These are phyloP conservation scores for Scheffersomyces quercinus DNA, from an alignment of 1,139 yeast genomes.

Conservation along the genomic window DNA sequence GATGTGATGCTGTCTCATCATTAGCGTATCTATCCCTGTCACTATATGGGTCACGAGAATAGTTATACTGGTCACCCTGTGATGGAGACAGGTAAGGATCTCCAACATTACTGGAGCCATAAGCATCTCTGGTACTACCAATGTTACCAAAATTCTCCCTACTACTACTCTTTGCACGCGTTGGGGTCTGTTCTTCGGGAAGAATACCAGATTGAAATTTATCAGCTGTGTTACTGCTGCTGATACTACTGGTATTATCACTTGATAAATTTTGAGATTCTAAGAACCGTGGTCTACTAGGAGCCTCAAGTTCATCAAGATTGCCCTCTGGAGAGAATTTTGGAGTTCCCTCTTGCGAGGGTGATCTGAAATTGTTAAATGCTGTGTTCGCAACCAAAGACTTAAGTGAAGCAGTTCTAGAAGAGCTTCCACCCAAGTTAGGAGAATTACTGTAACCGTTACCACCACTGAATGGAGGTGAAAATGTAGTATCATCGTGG, in stretches of 20 bases:
- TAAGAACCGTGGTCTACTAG: too few species aligned
- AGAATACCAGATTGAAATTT: neutral
- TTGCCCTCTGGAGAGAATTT: neutral
- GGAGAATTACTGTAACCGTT: conserved; percentile 1
- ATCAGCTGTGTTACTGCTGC: neutral
- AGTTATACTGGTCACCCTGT: too few species aligned
- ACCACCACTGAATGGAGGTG: conserved; percentile 1
- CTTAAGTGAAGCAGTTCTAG: conserved; percentile 18
- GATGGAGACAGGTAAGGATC: too few species aligned
- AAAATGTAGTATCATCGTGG: too few species aligned
- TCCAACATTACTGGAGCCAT: neutral
- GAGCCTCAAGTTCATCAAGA: too few species aligned
- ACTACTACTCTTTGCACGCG: too few species aligned
- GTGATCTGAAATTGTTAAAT: conserved; percentile 38
- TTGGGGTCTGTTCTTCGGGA: too few species aligned
- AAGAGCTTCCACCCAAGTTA: conserved; percentile 12
- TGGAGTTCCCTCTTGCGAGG: conserved; percentile 7
- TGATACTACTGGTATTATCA: neutral
- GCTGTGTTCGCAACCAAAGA: conserved; percentile 44
- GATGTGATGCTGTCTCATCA: conserved; percentile 3
- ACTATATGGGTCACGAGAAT: too few species aligned
- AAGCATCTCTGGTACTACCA: neutral
- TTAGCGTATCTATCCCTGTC: neutral
- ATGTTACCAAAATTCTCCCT: too few species aligned
- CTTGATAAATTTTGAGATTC: neutral